Evolutionary conservation across 2,329 filamentous ascomycete genomes (phyloP).

Genomic region (Grosmannia penicillata): DNA sequence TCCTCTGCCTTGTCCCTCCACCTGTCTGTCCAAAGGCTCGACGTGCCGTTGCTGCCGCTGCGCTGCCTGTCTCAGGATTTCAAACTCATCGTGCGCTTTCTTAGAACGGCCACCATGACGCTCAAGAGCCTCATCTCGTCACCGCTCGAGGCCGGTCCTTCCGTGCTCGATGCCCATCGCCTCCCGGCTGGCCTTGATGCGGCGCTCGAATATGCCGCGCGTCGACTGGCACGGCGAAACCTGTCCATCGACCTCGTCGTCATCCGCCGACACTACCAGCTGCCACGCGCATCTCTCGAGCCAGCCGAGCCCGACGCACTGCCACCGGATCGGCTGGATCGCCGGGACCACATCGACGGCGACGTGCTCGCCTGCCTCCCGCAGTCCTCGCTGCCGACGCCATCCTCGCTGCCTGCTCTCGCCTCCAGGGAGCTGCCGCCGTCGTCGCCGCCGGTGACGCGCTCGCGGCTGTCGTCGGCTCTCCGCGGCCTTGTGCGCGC

Average conservation of each 20-base stretch:
- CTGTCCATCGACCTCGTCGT: conserved; percentile 44
- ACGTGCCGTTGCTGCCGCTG: no score
- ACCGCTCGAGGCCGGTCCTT: conserved; percentile 47
- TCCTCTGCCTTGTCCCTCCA: no score
- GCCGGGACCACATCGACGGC: no score
- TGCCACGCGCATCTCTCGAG: conserved; percentile 25
- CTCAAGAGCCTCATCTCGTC: conserved; percentile 42
- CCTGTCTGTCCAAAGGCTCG: no score
- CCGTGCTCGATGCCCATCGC: conserved; percentile 40
- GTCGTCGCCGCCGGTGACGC: conserved; percentile 8
- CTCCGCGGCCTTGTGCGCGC: conserved; percentile 25
- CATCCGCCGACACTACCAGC: conserved; percentile 39
- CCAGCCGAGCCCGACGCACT: no score
- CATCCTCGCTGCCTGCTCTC: neutral
- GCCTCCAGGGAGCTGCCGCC: conserved; percentile 13
- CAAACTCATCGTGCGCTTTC: neutral
- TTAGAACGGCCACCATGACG: neutral
- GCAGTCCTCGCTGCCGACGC: neutral
- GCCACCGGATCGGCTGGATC: conserved; percentile 14
- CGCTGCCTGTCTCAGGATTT: neutral
- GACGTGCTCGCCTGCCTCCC: neutral
- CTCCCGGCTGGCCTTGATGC: conserved; percentile 38
- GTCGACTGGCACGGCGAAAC: conserved; percentile 37
- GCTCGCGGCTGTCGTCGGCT: conserved; percentile 15
- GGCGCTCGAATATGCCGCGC: conserved; percentile 44